Base-by-base conservation (phyloP, 2,329 filamentous ascomycete genomes). In the Pestalotiopsis sp. region DNA sequence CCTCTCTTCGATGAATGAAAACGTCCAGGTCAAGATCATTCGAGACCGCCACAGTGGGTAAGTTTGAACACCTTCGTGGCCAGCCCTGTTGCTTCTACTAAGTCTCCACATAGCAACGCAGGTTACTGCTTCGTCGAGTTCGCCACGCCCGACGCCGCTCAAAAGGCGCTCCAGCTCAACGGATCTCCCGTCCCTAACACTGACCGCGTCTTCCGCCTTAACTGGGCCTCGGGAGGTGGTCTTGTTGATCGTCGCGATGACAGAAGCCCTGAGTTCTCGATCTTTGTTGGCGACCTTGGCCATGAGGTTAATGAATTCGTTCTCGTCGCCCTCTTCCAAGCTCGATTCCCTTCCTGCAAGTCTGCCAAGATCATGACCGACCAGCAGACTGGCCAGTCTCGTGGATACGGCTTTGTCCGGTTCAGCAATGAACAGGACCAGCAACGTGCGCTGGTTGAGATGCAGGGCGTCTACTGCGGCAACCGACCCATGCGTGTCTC, bases 291-390 rank as follows among this genome's bases (percentile, higher is more conserved):
- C 74, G 96, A 99, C 79, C 91, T 99, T 72, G 96, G 96, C 70
- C 96, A 97, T 7, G 96, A 99, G 83, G 96, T 99, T 75, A 99
- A 98, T 82, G 96, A 99, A 85, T 98, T 97, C 78, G 95, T 98
- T 69, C 87, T 99, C 70, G 95, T 98, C 67, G 97, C 95, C 31
- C 91, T 99, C 65, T 99, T 99, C 89, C 95, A 98, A 84, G 92
- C 91, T 78, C 94, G 95, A 71, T 99, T 97, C 87, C 92, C 93
- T 0, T 97, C 94, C 9, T 98, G 95, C 93, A 98, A 98, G 87
- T 97, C 94, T 49, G 96, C 96, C 78, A 99, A 99, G 89, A 99
- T 99, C 83, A 99, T 99, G 96, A 97, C 95, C 70, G 96, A 99
- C 78, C 95, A 96, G 70, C 96, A 98, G 83, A 97, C 93, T 72